Base-by-base conservation (phyloP, 176 grass and related monocot species). In the Secale cereale region DNA sequence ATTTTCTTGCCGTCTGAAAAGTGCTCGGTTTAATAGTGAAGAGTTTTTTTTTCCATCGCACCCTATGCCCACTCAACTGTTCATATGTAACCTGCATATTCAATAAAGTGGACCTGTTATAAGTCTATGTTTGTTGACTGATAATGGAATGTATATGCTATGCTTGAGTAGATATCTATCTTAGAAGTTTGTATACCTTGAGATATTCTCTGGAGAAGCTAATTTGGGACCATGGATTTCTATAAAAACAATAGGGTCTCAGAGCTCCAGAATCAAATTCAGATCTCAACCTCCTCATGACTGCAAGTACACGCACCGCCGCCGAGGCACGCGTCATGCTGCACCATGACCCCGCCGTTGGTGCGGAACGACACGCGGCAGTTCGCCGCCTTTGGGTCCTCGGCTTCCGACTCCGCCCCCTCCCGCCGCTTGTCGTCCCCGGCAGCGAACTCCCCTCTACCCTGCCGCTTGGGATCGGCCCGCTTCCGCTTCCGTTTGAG, bases 191-290 rank as follows among this genome's bases (percentile, higher is more conserved):
- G 41, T 39, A 77, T 86, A 98, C 96, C 86, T 92, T 98, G 33
- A 98, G 59, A 95, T 95, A 88, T 95, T 95, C 77, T 98, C 89
- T 28, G 96, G 96, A 79, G 96, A 90, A 75, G 96, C 78, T 79
- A 98, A 85, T 74, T 98, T 98, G 67, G 95, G 91, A 86, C 96
- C 93, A 87, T 98, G 95, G 66, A 94, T 98, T 78, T 95, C 93
- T 65, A 98, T 87, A 90, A 95, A 33, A 98, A 78, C 89, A 84
- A 86, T 93, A 98, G 3, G 91, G 88, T 78, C 82, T 88, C 74
- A 98, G 48, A 83, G 73, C 78, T 85, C 96, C 91, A 68, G 86
- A 89, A 79, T 95, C 93, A 70, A 95, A 83, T 79, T 98, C 93
- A 57, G 89, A 92, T 81, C 80, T 94, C 43, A 98, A 59, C 68